Evolutionary conservation across 2,329 filamentous ascomycete species (phyloP).

Genomic region (Cordyceps fumosorosea): DNA sequence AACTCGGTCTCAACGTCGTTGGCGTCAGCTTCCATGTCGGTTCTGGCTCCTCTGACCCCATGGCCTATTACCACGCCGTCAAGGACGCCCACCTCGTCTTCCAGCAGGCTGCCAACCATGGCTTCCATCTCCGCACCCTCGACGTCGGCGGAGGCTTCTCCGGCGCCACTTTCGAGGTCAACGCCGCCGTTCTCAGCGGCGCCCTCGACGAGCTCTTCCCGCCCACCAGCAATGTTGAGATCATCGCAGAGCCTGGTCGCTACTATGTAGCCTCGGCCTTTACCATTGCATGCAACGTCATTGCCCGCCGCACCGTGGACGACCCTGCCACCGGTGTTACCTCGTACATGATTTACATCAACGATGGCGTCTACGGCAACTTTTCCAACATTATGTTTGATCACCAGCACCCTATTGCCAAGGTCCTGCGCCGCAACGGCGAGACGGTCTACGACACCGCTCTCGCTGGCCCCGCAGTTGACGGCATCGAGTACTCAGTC

Average conservation of each 20-base stretch:
- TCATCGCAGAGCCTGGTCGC: slow-evolving; percentile 94
- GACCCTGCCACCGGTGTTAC: slow-evolving; percentile 58
- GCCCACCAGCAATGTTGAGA: slow-evolving; percentile 58
- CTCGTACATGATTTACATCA: slow-evolving; percentile 95
- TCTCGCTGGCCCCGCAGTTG: slow-evolving; percentile 40
- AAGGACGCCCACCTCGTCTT: slow-evolving; percentile 85
- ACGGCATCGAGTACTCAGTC: slow-evolving; percentile 78
- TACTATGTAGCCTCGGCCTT: slow-evolving; percentile 94
- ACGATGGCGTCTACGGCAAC: slow-evolving; percentile 96
- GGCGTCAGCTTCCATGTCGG: slow-evolving; percentile 98
- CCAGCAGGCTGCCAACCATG: slow-evolving; percentile 69
- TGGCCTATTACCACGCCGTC: slow-evolving; percentile 84
- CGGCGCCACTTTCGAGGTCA: slow-evolving; percentile 83
- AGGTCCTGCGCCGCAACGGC: slow-evolving; percentile 62
- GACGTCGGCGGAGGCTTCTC: slow-evolving; percentile 94
- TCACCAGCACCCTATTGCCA: slow-evolving; percentile 84
- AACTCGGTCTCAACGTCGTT: slow-evolving; percentile 81
- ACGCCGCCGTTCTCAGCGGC: slow-evolving; percentile 71
- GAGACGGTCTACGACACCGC: slow-evolving; percentile 52
- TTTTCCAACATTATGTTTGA: slow-evolving; percentile 99
- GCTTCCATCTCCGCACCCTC: slow-evolving; percentile 74
- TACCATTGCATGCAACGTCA: slow-evolving; percentile 91
- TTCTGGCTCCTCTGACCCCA: slow-evolving; percentile 90
- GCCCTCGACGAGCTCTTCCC: slow-evolving; percentile 89
- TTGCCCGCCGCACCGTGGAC: slow-evolving; percentile 83